Evolutionary conservation across 805 yeast species (phyloP), one percentile per base, ranked within the genome.

Genomic region (Wickerhamomyces sydowiorum): DNA sequence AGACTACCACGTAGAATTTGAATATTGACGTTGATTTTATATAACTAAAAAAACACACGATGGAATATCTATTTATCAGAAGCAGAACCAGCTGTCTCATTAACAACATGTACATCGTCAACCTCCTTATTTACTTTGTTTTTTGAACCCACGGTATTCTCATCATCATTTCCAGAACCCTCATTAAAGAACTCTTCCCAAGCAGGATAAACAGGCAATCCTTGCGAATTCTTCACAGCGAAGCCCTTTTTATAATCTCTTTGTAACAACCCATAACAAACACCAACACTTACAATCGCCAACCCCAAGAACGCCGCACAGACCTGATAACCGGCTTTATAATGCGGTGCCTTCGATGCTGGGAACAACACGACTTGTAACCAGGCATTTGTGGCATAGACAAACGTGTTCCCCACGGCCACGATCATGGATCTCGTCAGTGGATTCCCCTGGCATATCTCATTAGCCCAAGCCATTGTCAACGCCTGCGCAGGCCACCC

Each of bases 381-480:
- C 63, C 65, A 62, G 13, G 69, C 64, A 41, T 54, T 57, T 34
- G 63, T 52, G 7, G 63, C 57, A 44, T 54, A 61, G 3, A 64
- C 49, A 38, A 61, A 40, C 3, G 62, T 56, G 27, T 62, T 61
- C 20, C 59, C 64, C 12, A 60, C 53, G n/a, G 61, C 64, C 31
- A 59, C 55, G 30, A 57, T 49, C 44, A 58, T 47, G 40, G 45
- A 46, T 42, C 58, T 50, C 25, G 54, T 57, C 31, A 55, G 52
- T 13, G 58, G 51, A 21, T 57, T 51, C 30, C 52, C 54, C 22
- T 54, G 43, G 30, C 61, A 48, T 9, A 50, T 46, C 41, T 59
- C 64, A 41, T 59, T 56, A 20, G 60, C 57, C 59, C 58, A 60
- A 25, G 57, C 52, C 53, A 52, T 52, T 30, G 51, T 52, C 25